A percentile compares a stretch with the other conserved stretches of the same genome.
These are phyloP conservation scores for Wolfiporia cocos DNA, from an alignment of 1,284 basidiomycete species.

Conservation along the genomic window DNA sequence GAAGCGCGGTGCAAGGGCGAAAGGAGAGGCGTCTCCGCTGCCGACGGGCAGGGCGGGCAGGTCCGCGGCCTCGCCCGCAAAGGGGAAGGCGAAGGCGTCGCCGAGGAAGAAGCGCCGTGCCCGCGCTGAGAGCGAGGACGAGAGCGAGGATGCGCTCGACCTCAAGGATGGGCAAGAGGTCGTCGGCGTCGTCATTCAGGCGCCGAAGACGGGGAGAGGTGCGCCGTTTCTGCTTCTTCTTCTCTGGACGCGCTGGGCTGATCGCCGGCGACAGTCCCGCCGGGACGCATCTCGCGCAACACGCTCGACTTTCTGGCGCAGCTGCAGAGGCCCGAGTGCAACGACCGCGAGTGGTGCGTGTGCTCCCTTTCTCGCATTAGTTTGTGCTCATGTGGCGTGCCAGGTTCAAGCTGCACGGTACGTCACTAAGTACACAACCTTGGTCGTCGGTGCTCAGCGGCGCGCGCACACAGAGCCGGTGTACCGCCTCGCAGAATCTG, in stretches of 20 bases:
- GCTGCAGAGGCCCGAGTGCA: constrained; percentile 70
- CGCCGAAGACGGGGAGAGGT: constrained; percentile 80
- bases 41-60: too few species aligned
- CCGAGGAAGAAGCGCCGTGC: constrained; percentile 23
- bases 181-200: constrained; percentile 63
- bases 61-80: too few species aligned
- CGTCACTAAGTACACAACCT: background rate
- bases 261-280: constrained; percentile 49
- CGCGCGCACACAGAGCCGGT: constrained; percentile 56
- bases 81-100: constrained; percentile 21
- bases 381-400: background rate
- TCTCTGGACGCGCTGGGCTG: constrained; percentile 2
- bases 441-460: constrained; percentile 9
- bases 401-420: constrained; percentile 77
- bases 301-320: constrained; percentile 73
- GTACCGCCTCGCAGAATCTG: constrained; percentile 77
- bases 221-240: constrained; percentile 14
- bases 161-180: constrained; percentile 65
- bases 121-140: constrained; percentile 19
- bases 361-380: background rate
- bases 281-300: constrained; percentile 82
- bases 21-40: too few species aligned
- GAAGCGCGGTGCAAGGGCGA: too few species aligned
- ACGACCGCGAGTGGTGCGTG: constrained; percentile 81
- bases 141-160: constrained; percentile 37